These are phyloP conservation scores for Fusarium sp. DNA, from an alignment of 2,329 filamentous ascomycete genomes.

Conservation along the genomic window DNA sequence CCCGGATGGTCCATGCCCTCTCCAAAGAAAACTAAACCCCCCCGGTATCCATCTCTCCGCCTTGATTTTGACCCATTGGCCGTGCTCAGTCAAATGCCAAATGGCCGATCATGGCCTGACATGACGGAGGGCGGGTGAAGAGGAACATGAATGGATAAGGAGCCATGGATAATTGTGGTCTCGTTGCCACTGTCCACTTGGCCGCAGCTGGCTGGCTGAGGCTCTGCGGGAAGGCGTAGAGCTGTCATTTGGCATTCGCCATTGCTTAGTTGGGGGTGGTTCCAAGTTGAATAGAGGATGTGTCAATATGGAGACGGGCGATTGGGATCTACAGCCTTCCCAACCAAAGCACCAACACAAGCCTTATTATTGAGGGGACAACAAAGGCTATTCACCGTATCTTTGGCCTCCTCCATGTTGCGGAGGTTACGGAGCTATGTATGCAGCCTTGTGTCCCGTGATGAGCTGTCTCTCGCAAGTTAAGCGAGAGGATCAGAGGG, in stretches of 20 bases:
- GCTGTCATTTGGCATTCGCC: slow-evolving; percentile 14
- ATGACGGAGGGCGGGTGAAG: background rate
- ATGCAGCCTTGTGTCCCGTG: slow-evolving; percentile 24
- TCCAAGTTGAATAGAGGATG: slow-evolving; percentile 34
- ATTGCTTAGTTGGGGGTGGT: slow-evolving; percentile 28
- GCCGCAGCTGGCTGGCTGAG: slow-evolving; percentile 39
- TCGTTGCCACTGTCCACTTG: slow-evolving; percentile 39
- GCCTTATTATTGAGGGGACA: background rate
- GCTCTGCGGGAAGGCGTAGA: slow-evolving; percentile 41
- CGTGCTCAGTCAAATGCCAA: background rate
- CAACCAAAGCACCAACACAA: background rate
- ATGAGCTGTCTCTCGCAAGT: slow-evolving; percentile 29
- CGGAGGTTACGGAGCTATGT: background rate
- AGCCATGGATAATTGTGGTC: background rate
- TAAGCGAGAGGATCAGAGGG: background rate
- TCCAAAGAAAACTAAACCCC: background rate
- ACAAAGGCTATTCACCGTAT: background rate
- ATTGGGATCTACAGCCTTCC: background rate
- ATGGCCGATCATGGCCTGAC: background rate
- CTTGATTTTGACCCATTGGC: background rate
- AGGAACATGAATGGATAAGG: background rate
- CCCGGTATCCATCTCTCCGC: no score
- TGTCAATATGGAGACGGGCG: slow-evolving; percentile 26
- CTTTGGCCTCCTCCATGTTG: background rate
- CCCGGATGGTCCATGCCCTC: background rate